phyloP scores from a whole-genome alignment of 495 filamentous ascomycete genomes.

The Diplogelasinospora grovesii region DNA sequence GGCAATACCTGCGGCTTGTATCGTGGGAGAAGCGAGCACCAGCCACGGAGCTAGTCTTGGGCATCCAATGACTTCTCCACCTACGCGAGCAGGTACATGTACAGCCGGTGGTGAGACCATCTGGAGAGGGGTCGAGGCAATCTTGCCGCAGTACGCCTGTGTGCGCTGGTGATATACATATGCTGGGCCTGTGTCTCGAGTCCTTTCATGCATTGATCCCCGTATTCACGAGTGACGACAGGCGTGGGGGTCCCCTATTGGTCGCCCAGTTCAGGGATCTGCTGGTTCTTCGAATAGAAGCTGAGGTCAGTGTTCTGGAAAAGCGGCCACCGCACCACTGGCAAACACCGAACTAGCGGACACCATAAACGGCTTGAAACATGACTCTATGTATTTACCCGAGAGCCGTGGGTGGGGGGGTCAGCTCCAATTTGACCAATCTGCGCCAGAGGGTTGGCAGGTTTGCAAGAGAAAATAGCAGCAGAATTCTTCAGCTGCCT shows the following conservation, averaged over 20 bases:
- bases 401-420: no score
- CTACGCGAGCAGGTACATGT: constrained; percentile 8
- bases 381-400: constrained; percentile 15
- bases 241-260: not conserved
- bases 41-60: not conserved
- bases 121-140: constrained; percentile 1
- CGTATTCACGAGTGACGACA: not conserved
- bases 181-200: constrained; percentile 3
- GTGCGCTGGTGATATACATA: not conserved
- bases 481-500: no score
- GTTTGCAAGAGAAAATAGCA: no score
- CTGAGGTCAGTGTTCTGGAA: constrained; percentile 18
- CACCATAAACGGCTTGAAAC: constrained; percentile 5
- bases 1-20: not conserved
- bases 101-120: constrained; percentile 9
- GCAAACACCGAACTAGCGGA: constrained; percentile 3
- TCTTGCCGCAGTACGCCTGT: constrained; percentile 7
- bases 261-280: not conserved
- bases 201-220: constrained; percentile 2
- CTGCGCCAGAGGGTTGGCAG: no score
- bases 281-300: constrained; percentile 11
- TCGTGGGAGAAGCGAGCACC: not conserved
- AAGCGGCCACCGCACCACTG: constrained; percentile 7
- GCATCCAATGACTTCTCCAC: constrained; percentile 10
- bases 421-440: no score